Evolutionary conservation across 495 filamentous ascomycete genomes (phyloP).

Genomic region (Neurospora sp.): DNA sequence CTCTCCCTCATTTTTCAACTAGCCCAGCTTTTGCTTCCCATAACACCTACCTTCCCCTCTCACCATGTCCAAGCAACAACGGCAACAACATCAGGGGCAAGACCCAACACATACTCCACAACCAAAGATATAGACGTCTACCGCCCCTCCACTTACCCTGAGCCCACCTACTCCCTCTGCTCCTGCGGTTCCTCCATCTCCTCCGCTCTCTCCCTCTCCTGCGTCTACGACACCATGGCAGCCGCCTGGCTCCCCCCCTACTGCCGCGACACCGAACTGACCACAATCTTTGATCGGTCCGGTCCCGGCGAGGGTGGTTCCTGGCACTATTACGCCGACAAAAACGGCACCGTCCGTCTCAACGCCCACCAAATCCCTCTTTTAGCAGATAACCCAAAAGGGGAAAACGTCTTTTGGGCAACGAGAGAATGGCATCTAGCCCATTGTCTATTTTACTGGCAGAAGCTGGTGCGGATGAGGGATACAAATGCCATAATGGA

Average conservation of each 20-base stretch:
- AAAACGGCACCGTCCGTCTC: neutral
- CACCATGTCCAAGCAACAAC: neutral
- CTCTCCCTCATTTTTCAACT: conserved; percentile 1
- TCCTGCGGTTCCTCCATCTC: conserved; percentile 1
- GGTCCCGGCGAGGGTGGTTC: neutral
- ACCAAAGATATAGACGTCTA: conserved; percentile 3
- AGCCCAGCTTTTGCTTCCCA: neutral
- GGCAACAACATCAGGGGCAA: neutral
- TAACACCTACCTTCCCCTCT: neutral
- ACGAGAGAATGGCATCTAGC: conserved; percentile 4
- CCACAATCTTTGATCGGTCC: neutral
- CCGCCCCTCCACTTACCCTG: conserved; percentile 3
- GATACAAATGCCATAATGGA: conserved; percentile 5
- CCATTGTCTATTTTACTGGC: conserved; percentile 13
- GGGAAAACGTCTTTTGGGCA: conserved; percentile 1
- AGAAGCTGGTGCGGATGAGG: conserved; percentile 6
- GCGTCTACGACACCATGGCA: conserved; percentile 8
- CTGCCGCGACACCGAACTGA: conserved; percentile 6
- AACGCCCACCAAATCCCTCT: neutral
- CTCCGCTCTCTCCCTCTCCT: too few relatives aligned
- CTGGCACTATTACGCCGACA: conserved; percentile 3
- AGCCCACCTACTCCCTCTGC: neutral
- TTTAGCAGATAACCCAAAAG: neutral
- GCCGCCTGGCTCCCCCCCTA: conserved; percentile 8
- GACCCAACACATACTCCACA: neutral